Base-by-base conservation (phyloP, 2,329 filamentous ascomycete genomes). In the Sporothrix sp. region DNA sequence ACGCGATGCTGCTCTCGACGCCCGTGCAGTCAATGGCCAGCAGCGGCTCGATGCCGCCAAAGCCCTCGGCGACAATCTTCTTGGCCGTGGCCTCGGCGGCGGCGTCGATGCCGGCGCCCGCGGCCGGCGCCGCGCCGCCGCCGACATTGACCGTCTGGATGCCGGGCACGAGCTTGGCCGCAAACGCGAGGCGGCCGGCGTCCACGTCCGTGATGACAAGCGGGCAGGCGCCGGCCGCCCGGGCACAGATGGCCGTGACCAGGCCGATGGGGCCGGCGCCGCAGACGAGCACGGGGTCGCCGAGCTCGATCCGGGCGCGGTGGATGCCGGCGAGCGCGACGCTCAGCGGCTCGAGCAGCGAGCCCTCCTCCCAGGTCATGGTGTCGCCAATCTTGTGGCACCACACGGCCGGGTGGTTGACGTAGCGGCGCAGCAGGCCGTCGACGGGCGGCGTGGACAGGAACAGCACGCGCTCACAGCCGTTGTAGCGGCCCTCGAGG, bases 161-260 rank as follows among this genome's bases (percentile, higher is more conserved):
- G 38, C 79, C 78, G 3, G 90, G 89, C 52, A 85, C 86, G 50
- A 96, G 74, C 61, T 85, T 79, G 70, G 87, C 87, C 47, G 93
- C 91, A 62, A 96, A 96, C 47, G 76, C 75, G 55, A 97, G 73
- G 25, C 91, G 79, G 51, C 85, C 85, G 61, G 89, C 84, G 61
- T 95, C 88, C 61, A 97, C 94, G 66, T 97, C 93, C 4, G 91
- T 96, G 63, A 97, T 89, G 58, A 95, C 85, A 56, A 97, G 78
- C 14, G 91, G 91, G 57, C 85, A 87, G 7, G 91, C 91, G 42
- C 93, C 93, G 0, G 90, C 89, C 6, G 91, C 91, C 57, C 81
- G 79, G 60, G 79, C 82, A 69, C 89, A 95, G 28, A 95, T 77
- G 52, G 95, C 72, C 1, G 88, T 91, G 58, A 96, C 86, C 51